Base-by-base conservation (phyloP, 176 grass and related monocot species). In the Oryza glumipatula region DNA sequence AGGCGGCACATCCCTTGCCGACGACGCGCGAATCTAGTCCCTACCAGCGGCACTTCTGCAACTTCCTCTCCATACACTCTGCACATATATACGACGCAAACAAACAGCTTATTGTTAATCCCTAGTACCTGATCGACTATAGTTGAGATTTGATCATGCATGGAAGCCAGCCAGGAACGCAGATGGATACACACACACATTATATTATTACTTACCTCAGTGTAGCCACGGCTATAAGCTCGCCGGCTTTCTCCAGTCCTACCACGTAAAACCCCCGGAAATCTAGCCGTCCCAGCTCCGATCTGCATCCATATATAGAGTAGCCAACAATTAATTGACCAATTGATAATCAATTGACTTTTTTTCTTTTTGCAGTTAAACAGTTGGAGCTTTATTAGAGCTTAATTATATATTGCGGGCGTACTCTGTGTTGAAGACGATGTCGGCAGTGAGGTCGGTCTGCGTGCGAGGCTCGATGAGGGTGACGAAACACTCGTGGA, bases 241-340 rank as follows among this genome's bases (percentile, higher is more conserved):
- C 94, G 72, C 89, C 88, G n/a, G 52, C 86, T 23, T 84, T 93
- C 77, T 96, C 88, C 24, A 96, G 70, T 13, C 87, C 72, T 0
- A 91, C 81, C 30, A 87, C 49, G 73, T 96, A 89, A 75, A 91
- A 96, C 9, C 94, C 94, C 44, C 83, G 73, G 90, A 91, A 93
- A 6, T 96, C 76, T 0, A 96, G 76, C 12, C 91, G 82, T 1
- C 85, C 72, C 68, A 96, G 88, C 26, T 87, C 63, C 9, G 88
- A 91, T 63, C 88, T 90, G 82, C 4, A 36, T 36, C 35, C 76
- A 64, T 52, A 47, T 47, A 11, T 41, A 32, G 30, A 32, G 8
- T 41, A 41, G 39, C 45, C 45, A 11, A 12, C 45, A 47, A 47
- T 13, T 47, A 47, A 3, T 47, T 9, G 45, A 47, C 12, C 45